Evolutionary conservation across 345 rosid species (phyloP).

Genomic region (Gossypium rotundifolium): DNA sequence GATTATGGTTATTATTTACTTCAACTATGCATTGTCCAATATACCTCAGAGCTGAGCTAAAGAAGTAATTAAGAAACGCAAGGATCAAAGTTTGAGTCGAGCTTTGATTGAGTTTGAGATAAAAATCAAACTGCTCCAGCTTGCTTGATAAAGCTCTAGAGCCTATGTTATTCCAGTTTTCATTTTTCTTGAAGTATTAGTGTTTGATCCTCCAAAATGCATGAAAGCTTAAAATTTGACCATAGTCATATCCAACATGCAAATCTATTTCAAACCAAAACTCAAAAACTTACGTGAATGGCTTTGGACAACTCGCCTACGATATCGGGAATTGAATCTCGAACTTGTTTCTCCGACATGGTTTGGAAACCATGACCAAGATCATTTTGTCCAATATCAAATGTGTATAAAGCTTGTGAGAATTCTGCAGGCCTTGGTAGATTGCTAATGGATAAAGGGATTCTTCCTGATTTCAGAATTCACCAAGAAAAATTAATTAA

Average conservation of each 20-base stretch:
- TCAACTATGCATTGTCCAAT: neutral
- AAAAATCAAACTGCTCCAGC: neutral
- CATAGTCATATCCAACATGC: too few species aligned
- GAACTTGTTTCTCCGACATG: neutral
- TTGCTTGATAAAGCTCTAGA: neutral
- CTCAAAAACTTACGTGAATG: neutral
- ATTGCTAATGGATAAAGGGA: neutral
- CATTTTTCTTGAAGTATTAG: too few species aligned
- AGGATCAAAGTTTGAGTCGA: neutral
- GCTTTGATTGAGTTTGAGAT: neutral
- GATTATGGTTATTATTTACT: neutral
- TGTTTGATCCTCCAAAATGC: too few species aligned
- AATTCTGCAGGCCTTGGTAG: neutral
- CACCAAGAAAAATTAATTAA: neutral
- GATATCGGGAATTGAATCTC: neutral
- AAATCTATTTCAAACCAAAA: neutral
- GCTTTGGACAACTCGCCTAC: neutral
- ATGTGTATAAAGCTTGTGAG: neutral
- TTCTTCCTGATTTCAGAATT: neutral
- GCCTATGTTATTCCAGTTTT: too few species aligned
- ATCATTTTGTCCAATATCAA: slow-evolving; percentile 10
- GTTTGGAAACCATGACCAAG: slow-evolving; percentile 14
- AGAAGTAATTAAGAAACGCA: neutral
- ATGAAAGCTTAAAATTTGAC: too few species aligned
- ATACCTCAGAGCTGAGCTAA: neutral